Evolutionary conservation across 805 yeast genomes (phyloP), one percentile per base, ranked within the genome.

Genomic region (Nakazawaea molendinolei): DNA sequence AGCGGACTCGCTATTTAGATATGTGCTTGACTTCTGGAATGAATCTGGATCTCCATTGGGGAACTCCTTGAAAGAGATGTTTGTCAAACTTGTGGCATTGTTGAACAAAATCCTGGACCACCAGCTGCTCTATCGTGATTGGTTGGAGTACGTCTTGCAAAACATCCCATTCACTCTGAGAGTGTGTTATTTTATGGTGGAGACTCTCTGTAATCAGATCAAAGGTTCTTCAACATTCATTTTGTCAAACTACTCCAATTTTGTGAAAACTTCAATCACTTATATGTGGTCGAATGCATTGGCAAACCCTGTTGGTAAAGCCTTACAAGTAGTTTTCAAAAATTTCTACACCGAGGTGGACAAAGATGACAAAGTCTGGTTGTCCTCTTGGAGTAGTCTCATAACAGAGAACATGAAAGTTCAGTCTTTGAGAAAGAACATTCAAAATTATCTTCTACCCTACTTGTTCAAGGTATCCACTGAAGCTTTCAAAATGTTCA

Each of bases 11-110:
- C 37, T 76, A 2, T 73, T 74, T 47, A 61, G 62, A 17, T 81
- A 71, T 51, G 67, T 81, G 10, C 56, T 79, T 25, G 87, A 78
- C 44, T 77, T 72, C 51, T 78, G 87, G 77, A 75, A 74, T 36
- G 84, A 79, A 34, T 71, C 84, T 1, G 78, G 81, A 4, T 75
- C 83, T 2, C 78, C 94, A 0, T 53, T 84, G 19, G 75, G 80
- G 5, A 84, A 81, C 49, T 79, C 94, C 0, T 53, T 85, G 35
- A 70, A 65, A 37, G 83, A 76, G 22, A 49, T 86, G 31, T 69
- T 86, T 32, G 36, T 53, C 2, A 85, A 79, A 45, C 49, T 79
- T 33, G 52, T 79, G 8, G 42, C 47, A 2, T 60, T 76, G 16
- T 34, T 70, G 27, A 58, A 59, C 23, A 42, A 44, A 13, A 42